Evolutionary conservation across 2,329 filamentous ascomycete genomes (phyloP), one percentile per base, ranked within the genome.

Genomic region (Trichophaea hybrida): DNA sequence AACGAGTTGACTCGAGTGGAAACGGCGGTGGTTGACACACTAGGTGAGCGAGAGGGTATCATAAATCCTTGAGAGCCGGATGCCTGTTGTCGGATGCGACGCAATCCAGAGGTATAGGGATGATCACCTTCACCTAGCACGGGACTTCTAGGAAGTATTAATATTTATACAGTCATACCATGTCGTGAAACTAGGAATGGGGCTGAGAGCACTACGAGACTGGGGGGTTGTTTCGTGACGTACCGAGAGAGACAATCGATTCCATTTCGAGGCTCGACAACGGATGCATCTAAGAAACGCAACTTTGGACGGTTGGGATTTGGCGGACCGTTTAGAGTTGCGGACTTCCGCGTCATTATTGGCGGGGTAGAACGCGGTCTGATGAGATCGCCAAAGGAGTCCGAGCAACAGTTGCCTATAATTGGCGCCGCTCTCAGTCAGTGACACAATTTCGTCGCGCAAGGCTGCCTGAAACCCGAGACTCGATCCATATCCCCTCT

Each of bases 91-190:
- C 93, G 86, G 72, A 98, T 98, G 69, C 93, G 86, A 71, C 90
- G 85, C 70, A 98, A 79, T 66, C 93, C 90, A 59, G 88, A 94
- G 49, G 85, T 79, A 58, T 88, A 88, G 64, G 93, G 75, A 68
- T 88, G 88, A 77, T 93, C 86, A 70, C 94, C 89, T 74, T 91
- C 88, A 73, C 91, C 89, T 71, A 94, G 80, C 70, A 94, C 80
- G 69, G 88, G 82, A 69, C 87, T 88, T 76, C 88, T 94, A 72
- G 15, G 35, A 53, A 40, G 32, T 24, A 17, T 55, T 55, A 55
- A 55, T 35, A 55, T 32, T 5, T 24, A 32, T 35, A 32, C 17
- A 37, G n/a, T 15, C 51, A 35, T 35, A 5, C 51, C 32, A 35
- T 54, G 51, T 40, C 12, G 2, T n/a, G 46, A 50, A 2, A 17